A percentile compares a stretch with the other conserved stretches of the same genome.
phyloP scores from a whole-genome alignment of 208 protist species.

The Leishmania gerbilli region DNA sequence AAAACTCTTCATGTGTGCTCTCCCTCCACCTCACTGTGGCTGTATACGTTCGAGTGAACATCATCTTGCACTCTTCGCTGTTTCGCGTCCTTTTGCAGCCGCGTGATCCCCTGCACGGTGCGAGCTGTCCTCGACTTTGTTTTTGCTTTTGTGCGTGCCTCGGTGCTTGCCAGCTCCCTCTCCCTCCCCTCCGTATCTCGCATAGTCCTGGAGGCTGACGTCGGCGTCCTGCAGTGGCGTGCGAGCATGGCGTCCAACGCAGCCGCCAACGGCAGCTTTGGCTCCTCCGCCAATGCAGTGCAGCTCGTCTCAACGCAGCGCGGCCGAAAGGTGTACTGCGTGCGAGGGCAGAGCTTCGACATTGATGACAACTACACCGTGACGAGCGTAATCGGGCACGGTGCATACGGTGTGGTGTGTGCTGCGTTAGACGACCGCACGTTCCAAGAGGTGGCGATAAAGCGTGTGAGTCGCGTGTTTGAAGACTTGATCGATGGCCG shows the following conservation, averaged over 20 bases:
- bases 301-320: conserved; percentile 75
- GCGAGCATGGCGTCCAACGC: conserved; percentile 19
- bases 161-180: not conserved
- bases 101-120: not conserved
- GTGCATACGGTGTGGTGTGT: conserved; percentile 91
- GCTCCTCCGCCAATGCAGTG: conserved; percentile 45
- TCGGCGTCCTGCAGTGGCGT: not conserved
- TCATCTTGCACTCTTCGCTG: not conserved
- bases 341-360: conserved; percentile 86
- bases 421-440: conserved; percentile 76
- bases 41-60: not conserved
- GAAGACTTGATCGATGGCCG: conserved; percentile 95
- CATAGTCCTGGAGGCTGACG: not conserved
- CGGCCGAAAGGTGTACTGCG: conserved; percentile 88
- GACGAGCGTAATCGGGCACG: conserved; percentile 80
- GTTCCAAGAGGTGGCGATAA: conserved; percentile 96
- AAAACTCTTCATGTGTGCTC: conserved; percentile 1
- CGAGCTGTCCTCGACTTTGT: conserved; percentile 15
- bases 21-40: too few species aligned
- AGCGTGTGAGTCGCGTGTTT: conserved; percentile 97
- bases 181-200: not conserved
- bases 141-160: not conserved
- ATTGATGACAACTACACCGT: conserved; percentile 90
- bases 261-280: conserved; percentile 41
- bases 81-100: not conserved